phyloP scores from a whole-genome alignment of 2,329 filamentous ascomycete species.

The Corynespora cassiicola region DNA sequence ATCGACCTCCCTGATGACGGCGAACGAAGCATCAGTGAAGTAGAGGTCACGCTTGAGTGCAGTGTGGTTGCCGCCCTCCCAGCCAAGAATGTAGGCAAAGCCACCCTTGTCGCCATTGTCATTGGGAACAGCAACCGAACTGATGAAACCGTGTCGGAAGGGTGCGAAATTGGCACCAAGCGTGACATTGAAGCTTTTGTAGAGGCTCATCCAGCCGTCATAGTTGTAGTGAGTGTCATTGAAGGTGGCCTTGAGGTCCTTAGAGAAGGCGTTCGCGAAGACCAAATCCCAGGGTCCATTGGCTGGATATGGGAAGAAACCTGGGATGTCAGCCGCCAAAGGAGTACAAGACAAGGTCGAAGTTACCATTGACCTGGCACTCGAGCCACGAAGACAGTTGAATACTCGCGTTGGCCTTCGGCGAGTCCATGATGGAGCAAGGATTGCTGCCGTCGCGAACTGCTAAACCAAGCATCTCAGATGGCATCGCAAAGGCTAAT shows the following conservation, averaged over 20 bases:
- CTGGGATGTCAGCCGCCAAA: conserved; percentile 14
- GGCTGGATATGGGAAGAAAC: conserved; percentile 39
- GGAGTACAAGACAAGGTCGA: not conserved
- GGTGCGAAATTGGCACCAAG: conserved; percentile 31
- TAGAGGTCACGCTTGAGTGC: conserved; percentile 28
- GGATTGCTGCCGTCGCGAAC: conserved; percentile 18
- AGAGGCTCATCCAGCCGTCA: conserved; percentile 30
- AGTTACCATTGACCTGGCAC: conserved; percentile 36
- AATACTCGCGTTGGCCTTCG: conserved; percentile 31
- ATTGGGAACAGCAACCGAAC: conserved; percentile 35
- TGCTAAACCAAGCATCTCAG: conserved; percentile 8
- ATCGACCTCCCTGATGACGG: conserved; percentile 28
- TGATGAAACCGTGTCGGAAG: conserved; percentile 38
- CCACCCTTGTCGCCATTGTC: conserved; percentile 38
- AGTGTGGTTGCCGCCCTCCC: conserved; percentile 36
- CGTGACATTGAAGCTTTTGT: conserved; percentile 34
- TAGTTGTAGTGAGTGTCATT: conserved; percentile 41
- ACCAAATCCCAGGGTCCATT: conserved; percentile 35
- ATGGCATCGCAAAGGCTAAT: conserved; percentile 7
- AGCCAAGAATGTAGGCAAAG: conserved; percentile 39
- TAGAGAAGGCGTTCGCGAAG: conserved; percentile 30
- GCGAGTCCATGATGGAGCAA: conserved; percentile 28
- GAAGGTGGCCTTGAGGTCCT: conserved; percentile 36
- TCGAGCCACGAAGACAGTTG: conserved; percentile 38
- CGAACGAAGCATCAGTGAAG: conserved; percentile 39